Evolutionary conservation across 441 rosid species (phyloP), one percentile per base, ranked within the genome.

Genomic region (Corymbia calophylla): DNA sequence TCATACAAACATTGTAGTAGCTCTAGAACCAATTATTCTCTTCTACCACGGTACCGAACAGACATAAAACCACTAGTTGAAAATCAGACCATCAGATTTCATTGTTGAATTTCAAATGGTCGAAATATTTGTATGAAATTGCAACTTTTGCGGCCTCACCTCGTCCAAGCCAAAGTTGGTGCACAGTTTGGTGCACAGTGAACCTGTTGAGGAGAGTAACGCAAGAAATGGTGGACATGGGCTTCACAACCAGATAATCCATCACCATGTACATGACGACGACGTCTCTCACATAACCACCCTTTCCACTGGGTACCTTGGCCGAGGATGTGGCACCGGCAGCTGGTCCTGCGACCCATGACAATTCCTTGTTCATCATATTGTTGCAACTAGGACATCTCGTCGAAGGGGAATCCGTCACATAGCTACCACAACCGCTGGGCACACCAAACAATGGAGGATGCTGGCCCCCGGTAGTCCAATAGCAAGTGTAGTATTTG

Each of bases 161-260:
- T 92, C 81, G 2, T 62, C 29, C 17, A 91, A 17, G 21, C 86
- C 92, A 18, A 92, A 6, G 6, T 87, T 77, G 90, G 7, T 48
- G 9, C 10, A 77, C 25, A 14, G 89, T 68, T 64, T 91, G 84
- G 56, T 88, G 89, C 53, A 93, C 85, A 25, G 87, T 88, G 23
- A 90, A 91, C 77, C 80, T 80, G 66, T 89, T 90, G 4, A 93
- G 86, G 6, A 92, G 58, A 16, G 87, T 5, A 58, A 93, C 64
- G 31, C 77, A 53, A 27, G 92, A 87, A 7, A 87, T 88, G 29
- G 14, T 39, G 29, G 82, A 73, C 82, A 73, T 73, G 29, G 49
- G 82, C 82, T 73, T 73, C 47, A 73, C 82, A 73, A 6, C 47
- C 82, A 73, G 82, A 12, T 73, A 49, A 23, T 73, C 82, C 82